Evolutionary conservation across 1,284 basidiomycete genomes (phyloP), one percentile per base, ranked within the genome.

Genomic region (Phellopilus nigrolimitatus): DNA sequence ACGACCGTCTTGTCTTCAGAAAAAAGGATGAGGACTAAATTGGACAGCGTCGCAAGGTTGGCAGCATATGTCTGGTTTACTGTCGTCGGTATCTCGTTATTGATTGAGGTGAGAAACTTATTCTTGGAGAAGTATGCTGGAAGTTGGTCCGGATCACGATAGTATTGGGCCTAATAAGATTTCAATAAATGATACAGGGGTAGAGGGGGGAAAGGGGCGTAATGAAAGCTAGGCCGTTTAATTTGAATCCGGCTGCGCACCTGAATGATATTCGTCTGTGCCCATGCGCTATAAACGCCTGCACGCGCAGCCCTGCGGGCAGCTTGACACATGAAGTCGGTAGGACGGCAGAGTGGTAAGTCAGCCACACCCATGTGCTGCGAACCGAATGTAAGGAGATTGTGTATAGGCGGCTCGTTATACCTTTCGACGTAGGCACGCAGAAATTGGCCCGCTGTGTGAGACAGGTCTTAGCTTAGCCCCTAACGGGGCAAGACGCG

Each of bases 361-460:
- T 91, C 88, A 12, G 87, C 81, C 33, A 94, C 75, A 36, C 91
- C 91, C 84, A 89, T 88, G 61, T 91, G 89, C 56, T 89, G 87
- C 10, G 84, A 82, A 40, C 88, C 88, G 62, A 91, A 90, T 0
- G 95, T 97, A 56, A 99, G 82, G 57, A 99, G 80, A 64, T 95
- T 95, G 61, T 83, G 71, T 8, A 94, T 68, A 0, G 81, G 81
- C 0, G 90, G 91, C 10, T 72, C 69, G 62, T 92, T 91, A 68
- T 88, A 92, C 42, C 83, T 75, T 64, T 98, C 90, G 13, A 91
- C 82, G 58, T 95, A 94, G 27, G 86, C 93, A 10, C 95, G 80
- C 36, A 98, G 75, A 67, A 97, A 95, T 60, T 97, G 91, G 1
- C 95, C 95, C 30, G 81, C 71, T 72, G 55, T 22, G 25, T 24